Base-by-base conservation (phyloP, 192 early-diverging fungal genomes). In the Entomortierella lignicola region DNA sequence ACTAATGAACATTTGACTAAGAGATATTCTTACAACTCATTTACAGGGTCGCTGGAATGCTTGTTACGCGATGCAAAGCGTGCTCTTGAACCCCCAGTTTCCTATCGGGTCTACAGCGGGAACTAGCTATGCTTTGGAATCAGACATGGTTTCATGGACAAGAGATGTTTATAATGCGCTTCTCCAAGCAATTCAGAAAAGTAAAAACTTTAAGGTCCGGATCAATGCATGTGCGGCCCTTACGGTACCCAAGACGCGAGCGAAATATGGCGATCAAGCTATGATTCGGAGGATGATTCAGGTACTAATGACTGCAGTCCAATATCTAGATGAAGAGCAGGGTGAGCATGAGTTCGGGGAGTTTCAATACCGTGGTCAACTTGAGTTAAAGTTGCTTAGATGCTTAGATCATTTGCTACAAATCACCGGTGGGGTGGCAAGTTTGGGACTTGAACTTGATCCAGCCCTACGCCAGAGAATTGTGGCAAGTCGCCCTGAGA, bases 171-270 rank as follows among this genome's bases (percentile, higher is more conserved):
- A 88, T 65, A 72, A 73, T 21, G 72, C 89, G 4, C 83, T 95
- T 44, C 51, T 77, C 4, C 74, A 81, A 18, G 88, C 87, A 2
- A 65, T 91, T 10, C 71, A 65, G 13, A 69, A 80, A 13, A 89
- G 87, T 51, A 88, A 88, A 56, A 95, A 95, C 73, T 95, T 89
- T 62, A 95, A 95, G 74, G 93, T 95, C 25, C 82, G 91, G 26
- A 95, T 94, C 63, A 87, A 87, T 69, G 91, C 92, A 7, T 87
- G 85, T 55, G 66, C 86, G 0, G 89, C 89, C 11, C 60, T 89
- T 2, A 48, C 82, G 6, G 59, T 69, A 37, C 85, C 86, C 12
- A 69, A 63, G 21, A 66, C 60, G 11, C 37, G 65, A 17, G 68
- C 62, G 11, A 81, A 82, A 20, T 89, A 81, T 69, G 88, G 86